Evolutionary conservation across 148 eudicot species (phyloP).

Genomic region (Hydrangea macrophylla): DNA sequence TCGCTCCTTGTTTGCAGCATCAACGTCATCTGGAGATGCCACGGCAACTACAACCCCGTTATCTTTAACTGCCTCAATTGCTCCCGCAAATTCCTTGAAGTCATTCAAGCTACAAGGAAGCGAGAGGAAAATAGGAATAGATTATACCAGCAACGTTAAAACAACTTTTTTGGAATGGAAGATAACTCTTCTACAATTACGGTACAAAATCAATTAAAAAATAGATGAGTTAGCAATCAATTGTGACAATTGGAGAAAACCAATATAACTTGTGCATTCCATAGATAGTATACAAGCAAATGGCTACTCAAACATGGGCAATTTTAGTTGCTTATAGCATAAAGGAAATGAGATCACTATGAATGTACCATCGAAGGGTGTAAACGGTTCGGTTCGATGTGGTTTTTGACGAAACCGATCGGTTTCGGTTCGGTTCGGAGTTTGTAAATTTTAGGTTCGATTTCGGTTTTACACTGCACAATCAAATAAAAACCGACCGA

Average conservation of each 20-base stretch:
- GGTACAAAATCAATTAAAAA: not conserved
- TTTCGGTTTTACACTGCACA: no score
- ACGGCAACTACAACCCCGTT: conserved; percentile 85
- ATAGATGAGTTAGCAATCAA: not conserved
- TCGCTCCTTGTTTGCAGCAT: conserved; percentile 59
- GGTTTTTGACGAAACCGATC: no score
- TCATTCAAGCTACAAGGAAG: conserved; percentile 49
- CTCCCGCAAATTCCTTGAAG: conserved; percentile 86
- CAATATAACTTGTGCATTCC: not conserved
- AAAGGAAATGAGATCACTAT: not conserved
- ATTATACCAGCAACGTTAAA: not conserved
- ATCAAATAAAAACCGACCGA: no score
- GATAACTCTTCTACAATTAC: not conserved
- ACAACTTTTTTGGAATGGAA: not conserved
- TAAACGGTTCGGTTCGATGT: no score
- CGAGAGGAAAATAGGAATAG: no score
- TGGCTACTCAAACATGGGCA: not conserved
- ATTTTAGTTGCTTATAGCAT: not conserved
- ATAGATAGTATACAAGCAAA: not conserved
- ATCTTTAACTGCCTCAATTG: conserved; percentile 70
- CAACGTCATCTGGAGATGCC: conserved; percentile 90
- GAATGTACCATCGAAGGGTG: not conserved
- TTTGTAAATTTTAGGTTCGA: no score
- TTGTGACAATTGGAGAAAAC: not conserved
- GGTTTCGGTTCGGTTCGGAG: no score